Evolutionary conservation across 257 asterid genomes (phyloP).

Genomic region (Solanum sitiens): DNA sequence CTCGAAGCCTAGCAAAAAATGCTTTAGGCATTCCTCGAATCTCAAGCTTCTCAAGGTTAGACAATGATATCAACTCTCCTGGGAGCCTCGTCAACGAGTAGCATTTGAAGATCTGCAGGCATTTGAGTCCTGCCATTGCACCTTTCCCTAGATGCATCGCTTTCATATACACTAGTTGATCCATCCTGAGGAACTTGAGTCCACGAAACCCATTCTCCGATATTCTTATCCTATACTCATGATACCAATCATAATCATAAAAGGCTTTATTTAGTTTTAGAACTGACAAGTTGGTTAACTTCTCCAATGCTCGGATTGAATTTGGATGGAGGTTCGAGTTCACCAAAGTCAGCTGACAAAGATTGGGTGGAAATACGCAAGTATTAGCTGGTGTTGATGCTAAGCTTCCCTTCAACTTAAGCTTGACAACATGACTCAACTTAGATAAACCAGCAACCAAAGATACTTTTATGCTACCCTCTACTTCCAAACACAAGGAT

Average conservation of each 20-base stretch:
- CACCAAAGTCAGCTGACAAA: conserved; percentile 1
- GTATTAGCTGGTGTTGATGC: neutral
- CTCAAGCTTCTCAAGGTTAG: neutral
- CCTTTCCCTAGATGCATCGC: neutral
- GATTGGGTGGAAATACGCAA: conserved; percentile 6
- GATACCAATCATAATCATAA: fast-evolving
- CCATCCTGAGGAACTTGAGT: neutral
- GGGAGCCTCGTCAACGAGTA: neutral
- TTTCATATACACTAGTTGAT: neutral
- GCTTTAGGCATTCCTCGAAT: neutral
- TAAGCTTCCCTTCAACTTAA: neutral
- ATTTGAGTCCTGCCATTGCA: neutral
- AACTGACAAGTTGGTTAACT: neutral
- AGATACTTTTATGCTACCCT: neutral
- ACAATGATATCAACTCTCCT: neutral
- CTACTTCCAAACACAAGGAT: neutral
- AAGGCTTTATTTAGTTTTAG: neutral
- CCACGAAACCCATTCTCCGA: neutral
- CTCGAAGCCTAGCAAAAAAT: neutral
- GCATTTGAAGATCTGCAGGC: neutral
- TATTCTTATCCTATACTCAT: neutral
- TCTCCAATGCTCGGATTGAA: conserved; percentile 1
- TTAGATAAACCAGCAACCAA: neutral
- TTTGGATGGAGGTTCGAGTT: neutral
- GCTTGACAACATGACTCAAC: neutral